A percentile compares a stretch with the other conserved stretches of the same genome.
phyloP scores from a whole-genome alignment of 2,329 filamentous ascomycete genomes.

The Hortaea werneckii region DNA sequence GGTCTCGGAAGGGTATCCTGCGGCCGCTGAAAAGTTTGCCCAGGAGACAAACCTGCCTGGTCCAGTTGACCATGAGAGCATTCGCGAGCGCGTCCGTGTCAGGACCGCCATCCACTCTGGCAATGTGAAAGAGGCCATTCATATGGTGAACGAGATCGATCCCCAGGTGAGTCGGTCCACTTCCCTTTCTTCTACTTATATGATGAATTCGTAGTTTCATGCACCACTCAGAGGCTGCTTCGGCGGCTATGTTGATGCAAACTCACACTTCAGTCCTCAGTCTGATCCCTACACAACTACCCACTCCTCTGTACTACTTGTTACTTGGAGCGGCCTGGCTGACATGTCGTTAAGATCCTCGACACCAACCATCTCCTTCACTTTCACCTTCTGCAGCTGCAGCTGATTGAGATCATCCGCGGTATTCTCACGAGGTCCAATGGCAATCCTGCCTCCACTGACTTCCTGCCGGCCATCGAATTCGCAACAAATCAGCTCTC shows the following conservation, averaged over 20 bases:
- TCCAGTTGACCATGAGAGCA: constrained; percentile 57
- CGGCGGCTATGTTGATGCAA: constrained; percentile 80
- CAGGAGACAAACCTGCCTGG: constrained; percentile 80
- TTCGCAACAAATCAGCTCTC: constrained; percentile 85
- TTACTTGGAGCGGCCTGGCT: not conserved
- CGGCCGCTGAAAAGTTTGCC: constrained; percentile 86
- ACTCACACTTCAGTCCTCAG: constrained; percentile 76
- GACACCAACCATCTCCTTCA: constrained; percentile 75
- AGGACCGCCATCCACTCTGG: constrained; percentile 76
- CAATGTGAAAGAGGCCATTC: constrained; percentile 74
- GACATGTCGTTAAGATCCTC: constrained; percentile 54
- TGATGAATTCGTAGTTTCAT: constrained; percentile 97
- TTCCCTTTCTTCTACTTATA: constrained; percentile 34
- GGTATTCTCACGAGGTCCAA: constrained; percentile 41
- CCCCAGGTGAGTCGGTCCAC: constrained; percentile 62
- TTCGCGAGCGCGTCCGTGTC: constrained; percentile 71
- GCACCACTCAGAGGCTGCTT: constrained; percentile 96
- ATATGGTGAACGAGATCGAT: constrained; percentile 79
- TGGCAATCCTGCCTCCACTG: constrained; percentile 49
- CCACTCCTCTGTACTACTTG: not conserved
- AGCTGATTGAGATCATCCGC: constrained; percentile 88
- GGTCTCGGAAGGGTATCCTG: constrained; percentile 88
- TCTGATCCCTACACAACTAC: constrained; percentile 50
- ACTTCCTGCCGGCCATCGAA: constrained; percentile 69
- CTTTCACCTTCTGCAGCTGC: constrained; percentile 79